phyloP scores from a whole-genome alignment of 345 rosid genomes.

The Combretum micranthum region DNA sequence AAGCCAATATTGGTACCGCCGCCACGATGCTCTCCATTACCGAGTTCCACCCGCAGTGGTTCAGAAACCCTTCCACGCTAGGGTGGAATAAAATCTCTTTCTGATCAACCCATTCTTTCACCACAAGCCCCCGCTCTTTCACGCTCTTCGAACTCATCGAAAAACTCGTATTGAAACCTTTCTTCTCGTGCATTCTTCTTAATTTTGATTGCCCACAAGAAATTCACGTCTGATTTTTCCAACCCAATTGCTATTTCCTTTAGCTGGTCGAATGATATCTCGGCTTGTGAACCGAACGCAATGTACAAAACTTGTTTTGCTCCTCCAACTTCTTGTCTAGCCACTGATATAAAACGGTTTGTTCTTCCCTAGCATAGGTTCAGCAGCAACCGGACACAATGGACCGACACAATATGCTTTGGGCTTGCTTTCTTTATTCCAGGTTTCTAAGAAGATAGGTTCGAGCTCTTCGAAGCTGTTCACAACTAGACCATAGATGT shows the following conservation, averaged over 20 bases:
- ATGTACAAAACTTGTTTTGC: conserved; percentile 58
- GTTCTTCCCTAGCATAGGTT: neutral
- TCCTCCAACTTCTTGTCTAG: conserved; percentile 43
- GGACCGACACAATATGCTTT: conserved; percentile 56
- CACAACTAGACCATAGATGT: conserved; percentile 36
- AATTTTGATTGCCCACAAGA: conserved; percentile 56
- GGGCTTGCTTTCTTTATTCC: conserved; percentile 5
- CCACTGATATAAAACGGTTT: conserved; percentile 59
- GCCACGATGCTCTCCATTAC: conserved; percentile 56
- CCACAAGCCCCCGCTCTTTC: conserved; percentile 42
- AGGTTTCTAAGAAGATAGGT: conserved; percentile 35
- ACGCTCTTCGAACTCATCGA: conserved; percentile 41
- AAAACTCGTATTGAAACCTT: conserved; percentile 13
- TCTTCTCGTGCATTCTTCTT: conserved; percentile 8
- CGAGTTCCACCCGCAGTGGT: conserved; percentile 94
- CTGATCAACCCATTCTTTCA: conserved; percentile 71
- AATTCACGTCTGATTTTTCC: conserved; percentile 45
- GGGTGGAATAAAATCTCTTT: conserved; percentile 45
- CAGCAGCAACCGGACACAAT: conserved; percentile 29
- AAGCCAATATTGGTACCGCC: conserved; percentile 64
- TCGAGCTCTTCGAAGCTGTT: conserved; percentile 74
- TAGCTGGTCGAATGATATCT: conserved; percentile 41
- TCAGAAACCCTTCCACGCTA: conserved; percentile 55
- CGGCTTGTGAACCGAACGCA: conserved; percentile 78
- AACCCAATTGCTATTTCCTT: conserved; percentile 49